Evolutionary conservation across 2,329 filamentous ascomycete genomes (phyloP).

Genomic region (Ophiostoma fasciatum): DNA sequence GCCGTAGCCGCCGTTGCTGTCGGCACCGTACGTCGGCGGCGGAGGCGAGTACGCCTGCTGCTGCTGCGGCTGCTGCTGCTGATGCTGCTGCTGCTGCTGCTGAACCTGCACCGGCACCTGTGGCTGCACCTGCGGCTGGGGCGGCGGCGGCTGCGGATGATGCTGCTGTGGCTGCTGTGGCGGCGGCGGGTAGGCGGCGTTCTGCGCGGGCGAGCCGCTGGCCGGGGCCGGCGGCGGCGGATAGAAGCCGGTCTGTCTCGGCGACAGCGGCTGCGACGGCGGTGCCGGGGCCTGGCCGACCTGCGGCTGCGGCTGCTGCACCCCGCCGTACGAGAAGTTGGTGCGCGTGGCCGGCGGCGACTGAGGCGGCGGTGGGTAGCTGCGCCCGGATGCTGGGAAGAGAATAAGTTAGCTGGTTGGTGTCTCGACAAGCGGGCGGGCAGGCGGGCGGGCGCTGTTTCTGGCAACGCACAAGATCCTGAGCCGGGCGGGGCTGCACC

Average conservation of each 20-base stretch:
- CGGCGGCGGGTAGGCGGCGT: slow-evolving; percentile 18
- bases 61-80: slow-evolving; percentile 14
- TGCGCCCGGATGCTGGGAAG: too few relatives aligned
- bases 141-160: slow-evolving; percentile 14
- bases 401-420: too few relatives aligned
- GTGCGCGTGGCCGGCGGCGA: slow-evolving; percentile 22
- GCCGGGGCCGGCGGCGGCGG: slow-evolving; percentile 19
- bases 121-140: slow-evolving; percentile 15
- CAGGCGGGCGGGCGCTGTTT: too few relatives aligned
- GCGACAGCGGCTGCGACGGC: slow-evolving; percentile 16
- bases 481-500: too few relatives aligned
- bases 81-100: slow-evolving; percentile 12
- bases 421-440: too few relatives aligned
- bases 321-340: slow-evolving; percentile 20
- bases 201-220: slow-evolving; percentile 17
- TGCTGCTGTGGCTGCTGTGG: slow-evolving; percentile 16
- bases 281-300: too few relatives aligned
- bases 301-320: too few relatives aligned
- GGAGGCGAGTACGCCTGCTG: slow-evolving; percentile 16
- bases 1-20: too few relatives aligned
- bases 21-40: slow-evolving; percentile 20
- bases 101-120: slow-evolving; percentile 16
- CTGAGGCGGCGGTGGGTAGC: slow-evolving; percentile 22
- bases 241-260: slow-evolving; percentile 13
- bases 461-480: too few relatives aligned